Evolutionary conservation across 2,329 filamentous ascomycete species (phyloP), one percentile per base, ranked within the genome.

Genomic region (Ampelomyces quisqualis): DNA sequence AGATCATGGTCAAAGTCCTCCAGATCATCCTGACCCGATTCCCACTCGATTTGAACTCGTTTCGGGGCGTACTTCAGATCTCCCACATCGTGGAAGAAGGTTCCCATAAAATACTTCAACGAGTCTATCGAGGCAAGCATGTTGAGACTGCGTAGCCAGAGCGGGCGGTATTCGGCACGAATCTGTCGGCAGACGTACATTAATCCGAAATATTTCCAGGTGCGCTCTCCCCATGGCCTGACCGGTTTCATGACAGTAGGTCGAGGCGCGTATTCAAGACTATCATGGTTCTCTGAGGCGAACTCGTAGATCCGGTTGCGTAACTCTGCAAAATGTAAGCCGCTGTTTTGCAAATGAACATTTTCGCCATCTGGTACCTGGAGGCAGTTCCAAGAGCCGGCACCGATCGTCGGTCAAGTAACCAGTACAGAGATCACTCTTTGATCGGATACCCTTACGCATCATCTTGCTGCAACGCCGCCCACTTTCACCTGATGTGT

Each of bases 221-320:
- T 28, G 26, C 26, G 26, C 26, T 4, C 26, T 4, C 7, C n/a
- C 26, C 26, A 28, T 28, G 26, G 26, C 15, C 15, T 28, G n/a
- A 11, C 13, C 7, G 26, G n/a, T 14, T 28, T 28, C 7, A 11
- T 11, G n/a, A 14, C 3, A 8, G 15, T 14, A n/a, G n/a, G n/a
- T 14, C n/a, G 26, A 14, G 26, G 26, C 26, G 26, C 26, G 10
- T 28, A 28, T 28, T 5, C 15, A 14, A 28, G 26, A 14, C 15
- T 8, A 8, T 28, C 26, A 5, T 13, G 8, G 10, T 28, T 14
- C 15, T 28, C 26, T 7, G 26, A 11, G n/a, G 26, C 26, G 15
- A 13, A 28, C n/a, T 28, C 26, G n/a, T 28, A 28, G n/a, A 28
- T 28, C n/a, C 26, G n/a, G n/a, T 28, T 28, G 26, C 26, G 26